Evolutionary conservation across 495 filamentous ascomycete species (phyloP), one percentile per base, ranked within the genome.

Genomic region (Viridothelium virens): DNA sequence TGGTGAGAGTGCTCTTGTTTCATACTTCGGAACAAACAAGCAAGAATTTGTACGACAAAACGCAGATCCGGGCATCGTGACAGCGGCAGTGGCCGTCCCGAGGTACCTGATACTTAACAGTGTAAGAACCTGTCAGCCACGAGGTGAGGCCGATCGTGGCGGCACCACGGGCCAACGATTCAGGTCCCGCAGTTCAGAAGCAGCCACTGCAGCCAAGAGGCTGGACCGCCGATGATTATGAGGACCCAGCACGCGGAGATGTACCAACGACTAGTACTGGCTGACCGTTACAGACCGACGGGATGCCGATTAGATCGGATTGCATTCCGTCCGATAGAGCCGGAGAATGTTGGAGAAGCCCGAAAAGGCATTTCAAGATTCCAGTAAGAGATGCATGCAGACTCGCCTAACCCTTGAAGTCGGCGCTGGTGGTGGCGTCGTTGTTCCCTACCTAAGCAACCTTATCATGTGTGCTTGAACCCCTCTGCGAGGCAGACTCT

Each of bases 381-480:
- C 53, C n/a, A 7, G n/a, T 59, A 34, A 5, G 3, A 31, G 53
- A 14, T 59, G 53, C 53, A 7, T 44, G 41, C 14, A 14, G 41
- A 14, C 41, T 44, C 41, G 41, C 41, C 41, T 44, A 44, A 14
- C 41, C 41, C 41, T 7, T 7, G 7, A 7, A 59, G 31, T 59
- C 5, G 25, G 53, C 36, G 53, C 53, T 59, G 53, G 14, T 59
- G n/a, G 53, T 59, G 53, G 53, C 53, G 53, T 36, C 31, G 53
- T 10, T 14, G 14, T n/a, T 36, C 53, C 18, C 18, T 31, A 36
- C 5, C 25, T 18, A 59, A 9, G 11, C 53, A 59, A 9, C 53
- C 53, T 2, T 3, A 7, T 59, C 53, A 11, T 33, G 31, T 2
- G 7, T 18, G 10, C 18, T 59, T 36, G 3, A 31, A 16, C 5